Base-by-base conservation (phyloP, 176 grass and related monocot species). In the Oryza glaberrima region DNA sequence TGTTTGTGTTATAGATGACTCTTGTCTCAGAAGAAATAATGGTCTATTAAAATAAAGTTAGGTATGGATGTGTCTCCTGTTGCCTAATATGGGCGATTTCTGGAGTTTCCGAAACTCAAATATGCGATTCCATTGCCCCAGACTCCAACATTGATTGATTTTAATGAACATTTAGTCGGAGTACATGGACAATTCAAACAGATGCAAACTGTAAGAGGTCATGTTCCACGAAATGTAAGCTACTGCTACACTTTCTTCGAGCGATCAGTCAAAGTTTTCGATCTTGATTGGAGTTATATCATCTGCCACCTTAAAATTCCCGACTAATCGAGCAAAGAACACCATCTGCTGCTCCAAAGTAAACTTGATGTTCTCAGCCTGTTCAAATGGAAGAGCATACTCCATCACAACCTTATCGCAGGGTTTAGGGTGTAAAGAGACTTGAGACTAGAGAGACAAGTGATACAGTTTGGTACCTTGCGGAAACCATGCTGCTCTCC, bases 311-410 rank as follows among this genome's bases (percentile, higher is more conserved):
- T 95, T 78, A 67, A 95, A 95, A 9, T 92, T 89, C 17, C 96
- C 91, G 10, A 98, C 93, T 60, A 87, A 47, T 30, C 93, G 80
- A 45, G 93, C 93, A 83, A 95, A 94, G 67, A 98, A 95, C 43
- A 95, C 12, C 96, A 98, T 95, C 84, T 89, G 83, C 63, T 98
- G 96, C 90, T 95, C 96, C 85, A 98, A 77, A 17, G 93, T 98
- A 48, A 98, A 95, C 83, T 92, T 94, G 76, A 98, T 98, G 82
- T 98, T 95, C 76, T 94, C 89, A 30, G 93, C 89, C 96, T 98
- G 89, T 72, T 86, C 68, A 72, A 75, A 46, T 65, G 75, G 11
- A 48, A 61, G 22, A 40, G 20, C 56, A 19, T 20, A 84, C 45
- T 28, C 77, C 22, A 83, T 81, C 30, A 56, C 4, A 76, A 83